Evolutionary conservation across 2,329 filamentous ascomycete species (phyloP), one percentile per base, ranked within the genome.

Genomic region (Metarhizium humberi): DNA sequence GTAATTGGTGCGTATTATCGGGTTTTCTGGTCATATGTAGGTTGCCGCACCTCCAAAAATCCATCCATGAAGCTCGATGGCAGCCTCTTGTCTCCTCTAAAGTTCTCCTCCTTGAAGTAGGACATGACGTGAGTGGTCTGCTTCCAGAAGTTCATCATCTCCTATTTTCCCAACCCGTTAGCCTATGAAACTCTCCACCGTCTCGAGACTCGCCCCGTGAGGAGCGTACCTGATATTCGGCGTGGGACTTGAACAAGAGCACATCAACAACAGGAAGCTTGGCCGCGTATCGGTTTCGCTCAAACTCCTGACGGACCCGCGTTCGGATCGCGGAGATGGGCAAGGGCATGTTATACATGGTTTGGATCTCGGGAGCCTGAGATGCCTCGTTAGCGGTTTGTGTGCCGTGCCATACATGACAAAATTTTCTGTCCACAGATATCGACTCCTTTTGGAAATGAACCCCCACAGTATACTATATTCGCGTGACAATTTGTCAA

Each of bases 121-220:
- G 94, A 91, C 82, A 99, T 90, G 64, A 99, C 82, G 72, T 99
- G 94, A 60, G 88, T 88, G 59, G 92, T 80, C 75, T 99, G 94
- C 76, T 96, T 96, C 94, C 94, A 99, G 80, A 88, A 99, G 78
- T 99, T 99, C 79, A 99, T 84, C 54, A 89, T 99, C 80, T 99
- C 94, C 92, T 96, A 64, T 54, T 51, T 42, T 16, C 13, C 25
- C 45, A 32, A 48, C 7, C 11, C 13, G 56, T 52, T 43, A 54
- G 55, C 50, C 38, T 46, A 38, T 25, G 6, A 30, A n/a, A 30
- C 6, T 20, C 42, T 42, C 13, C 18, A 10, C 20, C 16, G 10
- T 36, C 46, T 45, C 7, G 4, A 2, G 25, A 14, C 11, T 48
- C 43, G 30, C 29, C 48, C 52, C 25, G 53, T 57, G 2, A 30